Evolutionary conservation across 192 early-diverging fungal species (phyloP).

Genomic region (Coemansia sp.): DNA sequence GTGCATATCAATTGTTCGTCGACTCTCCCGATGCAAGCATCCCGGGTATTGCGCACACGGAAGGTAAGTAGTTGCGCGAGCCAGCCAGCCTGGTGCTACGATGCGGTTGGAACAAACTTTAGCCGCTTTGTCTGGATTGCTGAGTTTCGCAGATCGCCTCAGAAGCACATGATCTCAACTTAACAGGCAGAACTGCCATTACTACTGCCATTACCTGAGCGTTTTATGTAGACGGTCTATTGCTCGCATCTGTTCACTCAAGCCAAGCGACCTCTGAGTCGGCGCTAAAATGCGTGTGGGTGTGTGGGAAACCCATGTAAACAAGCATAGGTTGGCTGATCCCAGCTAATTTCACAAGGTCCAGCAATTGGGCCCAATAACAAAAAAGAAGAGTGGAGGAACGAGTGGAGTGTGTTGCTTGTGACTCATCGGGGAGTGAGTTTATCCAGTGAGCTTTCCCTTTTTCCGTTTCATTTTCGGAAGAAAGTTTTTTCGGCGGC

Average conservation of each 20-base stretch:
- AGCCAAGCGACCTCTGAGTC: too few relatives aligned
- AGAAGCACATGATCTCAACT: not conserved
- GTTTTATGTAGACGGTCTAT: conserved; percentile 20
- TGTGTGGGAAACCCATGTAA: too few relatives aligned
- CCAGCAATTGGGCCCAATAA: not conserved
- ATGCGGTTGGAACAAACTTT: not conserved
- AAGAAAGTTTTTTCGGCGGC: too few relatives aligned
- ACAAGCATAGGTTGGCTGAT: too few relatives aligned
- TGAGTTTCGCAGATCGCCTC: not conserved
- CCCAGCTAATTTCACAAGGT: not conserved
- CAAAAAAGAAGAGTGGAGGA: not conserved
- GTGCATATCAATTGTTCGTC: conserved; percentile 26
- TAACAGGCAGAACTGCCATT: too few relatives aligned
- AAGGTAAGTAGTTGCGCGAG: conserved; percentile 8
- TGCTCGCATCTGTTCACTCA: conserved; percentile 22
- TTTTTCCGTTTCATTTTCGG: too few relatives aligned
- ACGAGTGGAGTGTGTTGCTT: too few relatives aligned
- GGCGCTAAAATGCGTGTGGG: too few relatives aligned
- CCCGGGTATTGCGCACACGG: conserved; percentile 51
- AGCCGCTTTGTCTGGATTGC: not conserved
- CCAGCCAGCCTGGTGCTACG: not conserved
- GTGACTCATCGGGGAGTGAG: too few relatives aligned
- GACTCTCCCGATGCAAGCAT: conserved; percentile 35
- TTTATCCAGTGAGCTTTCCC: too few relatives aligned
- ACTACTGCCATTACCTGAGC: too few relatives aligned